Base-by-base conservation (phyloP, 108 stramenopile species). In the Cyclotella distinguenda region DNA sequence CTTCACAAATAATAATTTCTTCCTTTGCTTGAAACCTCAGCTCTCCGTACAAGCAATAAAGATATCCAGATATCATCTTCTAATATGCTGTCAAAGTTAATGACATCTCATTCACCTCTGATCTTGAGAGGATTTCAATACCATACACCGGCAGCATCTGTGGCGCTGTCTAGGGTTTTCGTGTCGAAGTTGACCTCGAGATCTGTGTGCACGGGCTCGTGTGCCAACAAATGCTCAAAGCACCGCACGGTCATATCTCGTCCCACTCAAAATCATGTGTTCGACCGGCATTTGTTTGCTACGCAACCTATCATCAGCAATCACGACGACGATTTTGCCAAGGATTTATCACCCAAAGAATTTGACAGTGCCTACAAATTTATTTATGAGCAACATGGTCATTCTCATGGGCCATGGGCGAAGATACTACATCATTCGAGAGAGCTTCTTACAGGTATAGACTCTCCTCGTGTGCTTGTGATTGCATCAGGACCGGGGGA, bases 401-500 rank as follows among this genome's bases (percentile, higher is more conserved):
- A 72, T 58, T 56, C 60, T 35, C 71, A 32, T 58, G 71, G 71
- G 11, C 71, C 71, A 23, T 72, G 71, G 71, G 43, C 50, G 1
- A 63, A 63, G 30, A 38, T 57, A 12, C 62, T 72, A 19, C 44
- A 72, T 16, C 49, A 46, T n/a, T 55, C 71, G 22, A 54, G 64
- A 23, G 35, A 58, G 22, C 35, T 64, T 22, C 62, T 72, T 9
- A 11, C 60, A 43, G 73, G 66, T 50, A 13, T 19, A 11, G 48
- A 65, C 15, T 34, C 18, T 6, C 65, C 58, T 33, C 73, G 67
- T 6, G 56, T 74, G 19, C 67, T 74, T 25, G 73, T 61, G n/a
- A 64, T 69, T 48, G 74, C 25, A 8, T 53, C 49, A 15, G 74
- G 74, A 0, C 74, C 74, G 6, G 74, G 74, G 6, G 74, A 68